Conservation (phyloP, 1,139 yeast genomes). For the Suhomyces anneliseae region DNA sequence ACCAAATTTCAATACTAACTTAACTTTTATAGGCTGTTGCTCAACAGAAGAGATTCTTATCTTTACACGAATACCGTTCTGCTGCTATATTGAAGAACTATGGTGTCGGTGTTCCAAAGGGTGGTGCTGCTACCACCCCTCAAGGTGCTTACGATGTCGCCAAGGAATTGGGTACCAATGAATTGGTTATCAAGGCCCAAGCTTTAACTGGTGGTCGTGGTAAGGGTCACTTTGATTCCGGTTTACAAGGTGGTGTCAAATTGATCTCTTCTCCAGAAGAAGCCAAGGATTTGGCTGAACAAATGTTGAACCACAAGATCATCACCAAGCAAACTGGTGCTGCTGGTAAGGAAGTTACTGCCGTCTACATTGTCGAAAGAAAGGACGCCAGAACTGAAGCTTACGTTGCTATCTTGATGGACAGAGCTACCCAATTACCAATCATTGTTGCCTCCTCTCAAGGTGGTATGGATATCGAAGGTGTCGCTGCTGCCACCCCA, state of each 20-base stretch:
- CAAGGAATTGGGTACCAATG: slow-evolving; percentile 62
- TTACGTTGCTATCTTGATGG: slow-evolving; percentile 91
- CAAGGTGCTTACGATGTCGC: slow-evolving; percentile 87
- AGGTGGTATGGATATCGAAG: slow-evolving; percentile 99
- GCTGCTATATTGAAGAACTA: slow-evolving; percentile 80
- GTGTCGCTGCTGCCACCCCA: slow-evolving; percentile 92
- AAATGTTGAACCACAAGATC: slow-evolving; percentile 90
- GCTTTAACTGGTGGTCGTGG: slow-evolving; percentile 99
- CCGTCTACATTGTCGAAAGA: slow-evolving; percentile 94
- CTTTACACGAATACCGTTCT: slow-evolving; percentile 95
- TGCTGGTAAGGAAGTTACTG: slow-evolving; percentile 95
- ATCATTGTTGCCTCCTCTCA: slow-evolving; percentile 94
- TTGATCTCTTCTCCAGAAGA: slow-evolving; percentile 83
- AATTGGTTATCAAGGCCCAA: slow-evolving; percentile 95
- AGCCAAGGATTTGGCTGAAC: slow-evolving; percentile 80
- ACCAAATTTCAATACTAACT: slow-evolving; percentile 15
- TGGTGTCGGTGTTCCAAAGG: slow-evolving; percentile 90
- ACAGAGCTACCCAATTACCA: slow-evolving; percentile 87
- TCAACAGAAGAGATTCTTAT: slow-evolving; percentile 62
- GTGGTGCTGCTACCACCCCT: slow-evolving; percentile 87
- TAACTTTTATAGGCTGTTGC: slow-evolving; percentile 13
- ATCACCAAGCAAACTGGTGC: slow-evolving; percentile 98
- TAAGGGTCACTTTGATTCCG: slow-evolving; percentile 95
- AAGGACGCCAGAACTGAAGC: slow-evolving; percentile 94
- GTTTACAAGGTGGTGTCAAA: slow-evolving; percentile 96